Evolutionary conservation across 2,329 filamentous ascomycete genomes (phyloP).

Genomic region (Epichloe sylvatica): DNA sequence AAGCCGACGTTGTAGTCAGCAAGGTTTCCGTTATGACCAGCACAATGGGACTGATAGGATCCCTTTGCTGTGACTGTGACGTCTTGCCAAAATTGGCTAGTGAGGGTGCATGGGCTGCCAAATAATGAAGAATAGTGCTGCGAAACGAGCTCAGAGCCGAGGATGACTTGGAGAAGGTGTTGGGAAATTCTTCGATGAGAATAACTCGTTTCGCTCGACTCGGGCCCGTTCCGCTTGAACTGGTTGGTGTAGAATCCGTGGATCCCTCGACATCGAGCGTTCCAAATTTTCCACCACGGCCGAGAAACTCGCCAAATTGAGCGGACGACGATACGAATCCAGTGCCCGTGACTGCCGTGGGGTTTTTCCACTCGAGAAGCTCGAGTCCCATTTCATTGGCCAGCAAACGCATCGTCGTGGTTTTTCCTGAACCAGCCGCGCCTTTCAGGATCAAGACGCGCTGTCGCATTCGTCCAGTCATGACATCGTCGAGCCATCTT

Average conservation of each 20-base stretch:
- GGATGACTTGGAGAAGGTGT: constrained; percentile 55
- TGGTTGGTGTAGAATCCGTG: constrained; percentile 15
- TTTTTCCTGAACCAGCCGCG: constrained; percentile 84
- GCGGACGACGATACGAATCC: constrained; percentile 56
- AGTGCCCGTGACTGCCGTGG: constrained; percentile 43
- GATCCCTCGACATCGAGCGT: constrained; percentile 41
- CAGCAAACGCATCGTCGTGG: constrained; percentile 67
- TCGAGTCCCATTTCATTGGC: constrained; percentile 64
- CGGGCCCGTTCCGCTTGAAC: constrained; percentile 8
- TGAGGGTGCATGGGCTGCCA: constrained; percentile 52
- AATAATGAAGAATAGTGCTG: constrained; percentile 57
- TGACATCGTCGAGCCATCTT: constrained; percentile 65
- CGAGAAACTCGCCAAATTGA: constrained; percentile 88
- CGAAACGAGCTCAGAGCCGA: constrained; percentile 57
- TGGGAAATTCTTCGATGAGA: constrained; percentile 70
- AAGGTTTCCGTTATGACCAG: constrained; percentile 88
- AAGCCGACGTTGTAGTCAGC: constrained; percentile 69
- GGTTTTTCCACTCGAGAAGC: constrained; percentile 84
- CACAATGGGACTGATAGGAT: constrained; percentile 56
- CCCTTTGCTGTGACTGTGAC: constrained; percentile 18
- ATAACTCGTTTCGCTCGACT: constrained; percentile 39
- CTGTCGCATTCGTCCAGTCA: constrained; percentile 50
- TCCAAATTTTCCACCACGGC: constrained; percentile 65
- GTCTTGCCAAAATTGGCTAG: constrained; percentile 32
- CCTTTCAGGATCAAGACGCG: constrained; percentile 76